phyloP scores from a whole-genome alignment of 2,329 filamentous ascomycete genomes.

The Cercospora canescens region DNA sequence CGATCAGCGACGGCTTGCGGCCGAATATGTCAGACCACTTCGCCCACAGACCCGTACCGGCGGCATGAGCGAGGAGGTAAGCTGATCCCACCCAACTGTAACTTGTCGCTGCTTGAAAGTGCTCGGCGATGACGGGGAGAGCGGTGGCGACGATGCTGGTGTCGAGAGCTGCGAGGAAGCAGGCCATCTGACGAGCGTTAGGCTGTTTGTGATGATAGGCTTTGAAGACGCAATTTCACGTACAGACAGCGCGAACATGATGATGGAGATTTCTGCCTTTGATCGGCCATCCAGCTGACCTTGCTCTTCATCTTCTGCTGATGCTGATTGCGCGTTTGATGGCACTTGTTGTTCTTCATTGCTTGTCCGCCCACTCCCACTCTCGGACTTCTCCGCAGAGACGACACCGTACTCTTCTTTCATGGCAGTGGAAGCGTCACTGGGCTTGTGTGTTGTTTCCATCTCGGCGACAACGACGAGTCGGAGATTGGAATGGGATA shows the following conservation, averaged over 20 bases:
- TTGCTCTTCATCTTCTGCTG: neutral
- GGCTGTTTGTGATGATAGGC: neutral
- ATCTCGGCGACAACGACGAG: neutral
- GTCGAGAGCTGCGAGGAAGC: neutral
- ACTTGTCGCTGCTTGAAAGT: neutral
- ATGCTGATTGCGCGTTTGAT: neutral
- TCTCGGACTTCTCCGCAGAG: neutral
- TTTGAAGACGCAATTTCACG: neutral
- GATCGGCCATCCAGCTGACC: neutral
- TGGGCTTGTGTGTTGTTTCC: neutral
- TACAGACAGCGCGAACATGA: neutral
- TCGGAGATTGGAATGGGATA: neutral
- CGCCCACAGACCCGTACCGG: neutral
- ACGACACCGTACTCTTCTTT: neutral
- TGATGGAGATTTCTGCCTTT: neutral
- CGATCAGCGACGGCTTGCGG: neutral
- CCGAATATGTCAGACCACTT: neutral
- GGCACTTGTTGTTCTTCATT: neutral
- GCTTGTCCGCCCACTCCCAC: neutral
- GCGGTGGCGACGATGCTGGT: neutral
- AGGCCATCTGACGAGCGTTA: neutral
- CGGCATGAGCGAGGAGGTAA: neutral
- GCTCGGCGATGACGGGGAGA: neutral
- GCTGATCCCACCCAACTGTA: neutral
- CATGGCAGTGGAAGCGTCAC: neutral